Percentiles rank a stretch among this genome's conserved stretches.
Evolutionary conservation across 768 basidiomycete genomes (phyloP).

Genomic region (Mycena crocata): DNA sequence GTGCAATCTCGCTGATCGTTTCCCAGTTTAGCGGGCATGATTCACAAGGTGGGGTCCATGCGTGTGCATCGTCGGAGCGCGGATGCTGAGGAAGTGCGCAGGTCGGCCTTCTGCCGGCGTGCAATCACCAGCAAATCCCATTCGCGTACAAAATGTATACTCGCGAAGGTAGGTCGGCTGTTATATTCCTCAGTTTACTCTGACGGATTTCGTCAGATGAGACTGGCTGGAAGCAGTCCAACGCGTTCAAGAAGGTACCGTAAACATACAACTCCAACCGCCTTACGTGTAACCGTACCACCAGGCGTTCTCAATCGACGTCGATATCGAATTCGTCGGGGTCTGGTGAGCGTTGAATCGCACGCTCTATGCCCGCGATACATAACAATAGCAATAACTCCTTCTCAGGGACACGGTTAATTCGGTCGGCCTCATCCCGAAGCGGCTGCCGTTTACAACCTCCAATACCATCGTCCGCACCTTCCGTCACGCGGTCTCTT

Average conservation of each 20-base stretch:
- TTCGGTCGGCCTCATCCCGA: conserved; percentile 60
- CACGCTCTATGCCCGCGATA: background rate
- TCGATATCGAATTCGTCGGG: conserved; percentile 63
- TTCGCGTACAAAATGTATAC: conserved; percentile 73
- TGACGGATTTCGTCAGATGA: conserved; percentile 25
- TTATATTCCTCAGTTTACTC: background rate
- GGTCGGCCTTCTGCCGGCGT: conserved; percentile 68
- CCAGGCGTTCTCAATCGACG: conserved; percentile 55
- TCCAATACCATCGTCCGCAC: conserved; percentile 57
- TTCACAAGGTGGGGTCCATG: conserved; percentile 66
- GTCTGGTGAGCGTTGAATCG: conserved; percentile 52
- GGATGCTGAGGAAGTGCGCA: conserved; percentile 3
- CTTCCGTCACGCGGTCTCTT: conserved; percentile 66
- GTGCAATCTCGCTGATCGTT: too few relatives aligned
- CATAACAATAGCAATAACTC: background rate
- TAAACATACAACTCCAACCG: background rate
- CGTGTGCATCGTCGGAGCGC: conserved; percentile 25
- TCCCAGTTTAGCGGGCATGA: conserved; percentile 47
- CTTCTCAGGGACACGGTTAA: conserved; percentile 64
- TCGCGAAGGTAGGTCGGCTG: conserved; percentile 18
- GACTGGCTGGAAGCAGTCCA: conserved; percentile 42
- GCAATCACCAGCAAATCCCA: conserved; percentile 66
- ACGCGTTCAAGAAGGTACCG: conserved; percentile 51
- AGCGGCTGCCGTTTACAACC: conserved; percentile 58
- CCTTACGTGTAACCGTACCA: background rate